Conservation (phyloP, 768 basidiomycete species). For the Suillus hirtellus region DNA sequence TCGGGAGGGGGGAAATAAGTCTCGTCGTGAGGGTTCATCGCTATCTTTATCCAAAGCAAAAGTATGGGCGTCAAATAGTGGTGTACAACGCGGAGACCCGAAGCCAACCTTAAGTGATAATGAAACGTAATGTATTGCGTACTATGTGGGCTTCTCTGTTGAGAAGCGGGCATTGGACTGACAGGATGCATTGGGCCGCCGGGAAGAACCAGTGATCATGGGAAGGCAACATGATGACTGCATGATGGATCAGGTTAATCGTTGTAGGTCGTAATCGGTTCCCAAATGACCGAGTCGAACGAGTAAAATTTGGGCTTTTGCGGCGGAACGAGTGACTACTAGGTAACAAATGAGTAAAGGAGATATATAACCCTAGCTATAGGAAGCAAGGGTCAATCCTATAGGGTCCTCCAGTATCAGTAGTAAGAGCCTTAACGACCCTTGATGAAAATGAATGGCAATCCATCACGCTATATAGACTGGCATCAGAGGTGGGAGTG, state of each 20-base stretch:
- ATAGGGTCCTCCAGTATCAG: not conserved
- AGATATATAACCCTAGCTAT: not conserved
- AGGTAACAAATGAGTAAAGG: not conserved
- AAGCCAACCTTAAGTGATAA: conserved; percentile 8
- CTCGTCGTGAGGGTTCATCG: not conserved
- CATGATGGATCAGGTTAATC: not conserved
- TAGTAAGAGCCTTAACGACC: not conserved
- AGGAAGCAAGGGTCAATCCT: not conserved
- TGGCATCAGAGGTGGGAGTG: not conserved
- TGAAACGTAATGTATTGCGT: conserved; percentile 7
- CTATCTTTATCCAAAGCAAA: conserved; percentile 8
- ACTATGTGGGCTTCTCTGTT: not conserved
- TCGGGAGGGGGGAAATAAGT: not conserved
- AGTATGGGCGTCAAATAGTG: not conserved
- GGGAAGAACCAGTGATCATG: conserved; percentile 1
- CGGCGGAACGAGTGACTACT: not conserved
- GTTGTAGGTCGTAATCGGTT: not conserved
- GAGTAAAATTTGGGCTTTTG: too few relatives aligned
- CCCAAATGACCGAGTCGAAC: not conserved
- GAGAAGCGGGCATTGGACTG: not conserved
- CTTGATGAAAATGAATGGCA: not conserved
- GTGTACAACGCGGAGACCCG: not conserved
- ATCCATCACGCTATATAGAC: conserved; percentile 7
- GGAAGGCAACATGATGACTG: not conserved
- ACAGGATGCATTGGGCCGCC: not conserved